A percentile compares a stretch with the other conserved stretches of the same genome.
These are phyloP conservation scores for Cryptosporidium ubiquitum DNA, from an alignment of 169 alveolate species.

Conservation along the genomic window DNA sequence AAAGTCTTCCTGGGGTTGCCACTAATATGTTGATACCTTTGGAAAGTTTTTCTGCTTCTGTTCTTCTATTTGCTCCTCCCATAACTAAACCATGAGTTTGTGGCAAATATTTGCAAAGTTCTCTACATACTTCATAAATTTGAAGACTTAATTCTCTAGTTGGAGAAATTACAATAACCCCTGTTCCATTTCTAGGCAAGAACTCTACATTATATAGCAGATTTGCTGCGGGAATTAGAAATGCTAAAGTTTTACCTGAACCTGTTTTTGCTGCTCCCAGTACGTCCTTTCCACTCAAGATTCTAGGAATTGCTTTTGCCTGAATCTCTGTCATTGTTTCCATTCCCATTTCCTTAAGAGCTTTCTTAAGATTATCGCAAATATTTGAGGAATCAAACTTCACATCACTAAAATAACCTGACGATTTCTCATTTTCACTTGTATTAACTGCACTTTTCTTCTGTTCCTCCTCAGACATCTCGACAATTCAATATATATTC, in stretches of 20 bases:
- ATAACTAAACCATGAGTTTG: slow-evolving; percentile 97
- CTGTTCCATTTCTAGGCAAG: slow-evolving; percentile 94
- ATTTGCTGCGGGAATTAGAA: slow-evolving; percentile 97
- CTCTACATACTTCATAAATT: slow-evolving; percentile 96
- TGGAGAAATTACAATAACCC: slow-evolving; percentile 94
- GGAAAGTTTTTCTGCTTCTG: slow-evolving; percentile 95
- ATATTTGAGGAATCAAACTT: slow-evolving; percentile 88
- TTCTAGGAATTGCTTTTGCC: slow-evolving; percentile 96
- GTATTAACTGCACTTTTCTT: not conserved
- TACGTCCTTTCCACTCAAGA: slow-evolving; percentile 97
- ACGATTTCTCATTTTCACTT: slow-evolving; percentile 22
- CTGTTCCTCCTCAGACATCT: slow-evolving; percentile 37
- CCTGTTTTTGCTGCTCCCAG: slow-evolving; percentile 98
- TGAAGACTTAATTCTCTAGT: slow-evolving; percentile 98
- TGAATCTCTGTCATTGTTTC: slow-evolving; percentile 95
- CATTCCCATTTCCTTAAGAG: slow-evolving; percentile 91
- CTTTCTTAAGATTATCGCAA: slow-evolving; percentile 91
- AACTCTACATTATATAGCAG: slow-evolving; percentile 93
- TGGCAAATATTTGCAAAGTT: slow-evolving; percentile 90
- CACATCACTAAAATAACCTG: slow-evolving; percentile 84
- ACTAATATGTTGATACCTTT: slow-evolving; percentile 95
- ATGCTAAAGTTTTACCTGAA: slow-evolving; percentile 98
- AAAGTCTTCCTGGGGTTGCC: slow-evolving; percentile 99
- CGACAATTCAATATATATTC: not conserved
- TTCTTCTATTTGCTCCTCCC: slow-evolving; percentile 97